These are phyloP conservation scores for Dendrobium huoshanense DNA, from an alignment of 106 monocot genomes.

Conservation along the genomic window DNA sequence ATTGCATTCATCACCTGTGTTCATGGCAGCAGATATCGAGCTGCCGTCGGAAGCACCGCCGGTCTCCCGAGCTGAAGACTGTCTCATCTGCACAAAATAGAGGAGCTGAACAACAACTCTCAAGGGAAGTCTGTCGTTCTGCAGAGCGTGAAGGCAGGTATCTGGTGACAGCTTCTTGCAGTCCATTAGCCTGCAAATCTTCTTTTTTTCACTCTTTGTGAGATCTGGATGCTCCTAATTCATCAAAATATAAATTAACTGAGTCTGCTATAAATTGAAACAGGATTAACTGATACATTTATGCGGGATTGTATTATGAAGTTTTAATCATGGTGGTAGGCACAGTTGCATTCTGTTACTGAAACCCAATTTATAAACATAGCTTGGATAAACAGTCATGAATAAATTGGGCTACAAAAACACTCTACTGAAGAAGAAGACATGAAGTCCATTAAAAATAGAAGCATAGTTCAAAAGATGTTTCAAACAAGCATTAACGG, in stretches of 20 bases:
- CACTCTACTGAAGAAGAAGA: no score
- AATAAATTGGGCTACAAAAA: no score
- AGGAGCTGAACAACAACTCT: conserved; percentile 67
- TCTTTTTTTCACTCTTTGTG: conserved; percentile 60
- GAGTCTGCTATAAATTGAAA: background rate
- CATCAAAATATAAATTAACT: background rate
- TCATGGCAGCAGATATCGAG: conserved; percentile 6
- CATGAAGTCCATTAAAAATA: no score
- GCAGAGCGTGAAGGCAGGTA: conserved; percentile 52
- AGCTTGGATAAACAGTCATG: no score
- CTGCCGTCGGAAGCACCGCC: conserved; percentile 14
- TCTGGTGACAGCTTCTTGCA: conserved; percentile 64
- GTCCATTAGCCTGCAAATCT: conserved; percentile 51
- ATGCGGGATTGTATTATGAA: background rate
- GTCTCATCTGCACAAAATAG: conserved; percentile 60
- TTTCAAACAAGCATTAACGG: no score
- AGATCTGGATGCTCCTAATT: conserved; percentile 53
- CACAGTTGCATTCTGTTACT: no score
- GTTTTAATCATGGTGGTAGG: no score
- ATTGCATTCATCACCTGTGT: conserved; percentile 11
- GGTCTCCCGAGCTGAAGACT: conserved; percentile 1
- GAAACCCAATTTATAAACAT: no score
- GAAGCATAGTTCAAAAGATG: no score
- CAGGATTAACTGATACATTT: background rate
- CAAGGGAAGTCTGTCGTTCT: conserved; percentile 70